Percentiles rank a stretch among this genome's conserved stretches.
phyloP scores from a whole-genome alignment of 306 rosid genomes.

The Pyrus betulifolia region DNA sequence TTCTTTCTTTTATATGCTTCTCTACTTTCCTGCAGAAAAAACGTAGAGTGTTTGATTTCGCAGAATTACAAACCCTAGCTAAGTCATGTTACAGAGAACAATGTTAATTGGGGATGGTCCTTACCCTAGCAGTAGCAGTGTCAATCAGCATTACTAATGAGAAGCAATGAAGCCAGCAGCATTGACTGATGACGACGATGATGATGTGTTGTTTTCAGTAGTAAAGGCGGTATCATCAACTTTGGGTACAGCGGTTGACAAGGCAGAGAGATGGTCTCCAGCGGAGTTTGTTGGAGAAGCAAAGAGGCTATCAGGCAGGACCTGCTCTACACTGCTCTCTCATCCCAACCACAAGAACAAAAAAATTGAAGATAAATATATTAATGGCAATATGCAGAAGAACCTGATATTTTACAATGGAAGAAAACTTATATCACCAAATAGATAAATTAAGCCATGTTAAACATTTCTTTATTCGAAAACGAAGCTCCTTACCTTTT shows the following conservation, averaged over 20 bases:
- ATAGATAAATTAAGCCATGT: too few species aligned
- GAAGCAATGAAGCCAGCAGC: constrained; percentile 31
- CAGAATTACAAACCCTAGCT: neutral
- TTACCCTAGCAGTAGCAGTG: constrained; percentile 63
- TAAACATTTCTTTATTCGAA: neutral
- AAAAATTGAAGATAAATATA: neutral
- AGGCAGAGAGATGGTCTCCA: constrained; percentile 28
- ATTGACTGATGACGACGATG: constrained; percentile 14
- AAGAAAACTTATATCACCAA: too few species aligned
- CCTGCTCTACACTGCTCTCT: constrained; percentile 57
- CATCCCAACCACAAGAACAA: constrained; percentile 1
- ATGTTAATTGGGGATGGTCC: constrained; percentile 3
- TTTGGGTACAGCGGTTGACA: constrained; percentile 26
- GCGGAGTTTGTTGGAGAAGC: constrained; percentile 76
- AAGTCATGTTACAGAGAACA: neutral
- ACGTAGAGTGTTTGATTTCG: neutral
- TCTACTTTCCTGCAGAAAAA: constrained; percentile 55
- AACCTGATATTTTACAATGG: neutral
- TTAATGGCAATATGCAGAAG: constrained; percentile 7
- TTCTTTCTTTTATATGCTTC: constrained; percentile 61
- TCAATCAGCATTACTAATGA: constrained; percentile 37
- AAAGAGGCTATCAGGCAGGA: constrained; percentile 77
- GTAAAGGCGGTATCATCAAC: constrained; percentile 23
- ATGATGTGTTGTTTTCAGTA: constrained; percentile 18
- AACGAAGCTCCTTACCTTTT: constrained; percentile 33